Evolutionary conservation across 192 early-diverging fungal genomes (phyloP), one percentile per base, ranked within the genome.

Genomic region (Coemansia umbellata): DNA sequence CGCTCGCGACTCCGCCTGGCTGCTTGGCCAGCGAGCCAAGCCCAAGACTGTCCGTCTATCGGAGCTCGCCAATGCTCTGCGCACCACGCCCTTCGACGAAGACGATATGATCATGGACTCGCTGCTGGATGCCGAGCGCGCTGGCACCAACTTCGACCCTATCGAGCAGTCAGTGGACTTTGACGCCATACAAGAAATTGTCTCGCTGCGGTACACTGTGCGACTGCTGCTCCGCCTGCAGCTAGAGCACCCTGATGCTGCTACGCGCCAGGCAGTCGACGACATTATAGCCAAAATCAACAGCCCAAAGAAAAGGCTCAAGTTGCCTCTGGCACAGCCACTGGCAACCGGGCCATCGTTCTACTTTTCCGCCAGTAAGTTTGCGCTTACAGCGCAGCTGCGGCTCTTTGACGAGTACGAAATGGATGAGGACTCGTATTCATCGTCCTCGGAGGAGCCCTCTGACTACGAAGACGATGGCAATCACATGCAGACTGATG

Each of bases 141-240:
- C 17, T 9, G 69, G 69, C 11, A 9, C 24, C 32, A 19, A 24
- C 5, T 31, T 48, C 40, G 50, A 50, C 14, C 55, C 54, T 28
- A 60, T 47, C 35, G 50, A 58, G 41, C 62, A 50, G 51, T 50
- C 57, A 23, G 35, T 47, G 8, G 71, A 74, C 51, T 74, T 74
- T 56, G 71, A 67, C 8, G 37, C 50, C 32, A 58, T 67, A 35
- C 71, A 67, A 56, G 64, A 74, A 47, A 63, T 67, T 23, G 55
- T 56, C 13, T 37, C 63, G 13, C 30, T 74, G 37, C 63, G 71
- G 4, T 45, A 49, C 43, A 45, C 60, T 17, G 37, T 66, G 31
- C 53, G 71, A 26, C 51, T 49, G 23, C 59, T 74, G 47, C 44
- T 74, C 41, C 71, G 64, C 1, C 30, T 67, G 51, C 54, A 58